Evolutionary conservation across 169 alveolate species (phyloP).

Genomic region (Eimeria sp.): DNA sequence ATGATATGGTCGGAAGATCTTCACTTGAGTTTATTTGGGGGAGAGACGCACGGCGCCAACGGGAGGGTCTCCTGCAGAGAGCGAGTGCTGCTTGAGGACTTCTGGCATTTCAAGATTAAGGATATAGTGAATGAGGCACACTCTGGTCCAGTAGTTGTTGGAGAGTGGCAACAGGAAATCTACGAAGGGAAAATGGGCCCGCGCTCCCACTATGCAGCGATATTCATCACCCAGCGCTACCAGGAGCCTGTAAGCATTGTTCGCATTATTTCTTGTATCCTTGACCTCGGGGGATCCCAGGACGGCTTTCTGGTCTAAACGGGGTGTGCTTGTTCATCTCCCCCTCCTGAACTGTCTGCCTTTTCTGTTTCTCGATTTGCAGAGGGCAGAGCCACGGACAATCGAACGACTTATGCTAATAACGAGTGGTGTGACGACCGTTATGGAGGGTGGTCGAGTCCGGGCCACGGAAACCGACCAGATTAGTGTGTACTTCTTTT

Average conservation of each 20-base stretch:
- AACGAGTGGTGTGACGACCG: slow-evolving; percentile 81
- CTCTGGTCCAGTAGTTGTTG: slow-evolving; percentile 84
- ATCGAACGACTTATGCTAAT: slow-evolving; percentile 80
- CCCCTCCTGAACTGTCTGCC: background rate
- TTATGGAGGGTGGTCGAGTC: slow-evolving; percentile 55
- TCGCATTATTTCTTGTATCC: slow-evolving; percentile 15
- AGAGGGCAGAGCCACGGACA: slow-evolving; percentile 84
- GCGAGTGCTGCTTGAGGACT: slow-evolving; percentile 90
- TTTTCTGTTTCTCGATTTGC: background rate
- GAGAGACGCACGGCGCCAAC: slow-evolving; percentile 89
- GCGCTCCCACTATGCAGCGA: slow-evolving; percentile 91
- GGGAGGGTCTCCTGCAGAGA: slow-evolving; percentile 85
- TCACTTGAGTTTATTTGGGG: slow-evolving; percentile 93
- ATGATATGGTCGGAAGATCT: slow-evolving; percentile 93
- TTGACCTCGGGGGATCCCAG: background rate
- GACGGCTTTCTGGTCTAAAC: background rate
- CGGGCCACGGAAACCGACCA: slow-evolving; percentile 78
- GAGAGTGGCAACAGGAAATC: slow-evolving; percentile 90
- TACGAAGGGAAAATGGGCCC: slow-evolving; percentile 93
- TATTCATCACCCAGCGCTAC: slow-evolving; percentile 93
- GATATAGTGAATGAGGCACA: slow-evolving; percentile 80
- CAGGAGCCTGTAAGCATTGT: slow-evolving; percentile 86
- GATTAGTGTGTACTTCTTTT: slow-evolving; percentile 79
- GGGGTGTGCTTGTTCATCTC: background rate
- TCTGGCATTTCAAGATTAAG: slow-evolving; percentile 90